Conservation (phyloP, 495 filamentous ascomycete genomes). For the Chaetomium cochliodes region DNA sequence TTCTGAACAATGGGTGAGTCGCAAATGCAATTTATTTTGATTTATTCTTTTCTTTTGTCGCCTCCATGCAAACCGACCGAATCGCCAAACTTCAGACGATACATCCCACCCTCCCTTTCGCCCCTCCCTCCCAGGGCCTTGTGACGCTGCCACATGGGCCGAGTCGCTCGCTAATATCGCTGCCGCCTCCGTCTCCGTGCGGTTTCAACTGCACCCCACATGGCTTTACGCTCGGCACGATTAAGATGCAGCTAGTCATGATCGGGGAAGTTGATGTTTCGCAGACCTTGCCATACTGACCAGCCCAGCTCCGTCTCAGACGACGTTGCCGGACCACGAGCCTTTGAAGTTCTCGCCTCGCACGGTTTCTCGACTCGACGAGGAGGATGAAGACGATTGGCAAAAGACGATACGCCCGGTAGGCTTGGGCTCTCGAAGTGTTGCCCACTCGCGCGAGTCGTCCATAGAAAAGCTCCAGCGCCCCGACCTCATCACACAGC, state of each 20-base stretch:
- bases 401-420: slow-evolving; percentile 45
- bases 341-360: slow-evolving; percentile 47
- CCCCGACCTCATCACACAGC: slow-evolving; percentile 45
- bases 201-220: slow-evolving; percentile 23
- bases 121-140: background rate
- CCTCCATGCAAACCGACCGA: background rate
- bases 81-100: background rate
- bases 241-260: background rate
- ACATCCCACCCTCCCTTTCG: background rate
- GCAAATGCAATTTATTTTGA: background rate
- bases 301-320: slow-evolving; percentile 51
- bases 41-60: slow-evolving; percentile 1
- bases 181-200: slow-evolving; percentile 16
- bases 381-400: slow-evolving; percentile 46
- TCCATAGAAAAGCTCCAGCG: slow-evolving; percentile 54
- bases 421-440: slow-evolving; percentile 37
- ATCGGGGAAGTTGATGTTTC: slow-evolving; percentile 2
- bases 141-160: background rate
- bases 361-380: slow-evolving; percentile 44
- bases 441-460: slow-evolving; percentile 51
- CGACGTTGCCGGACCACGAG: slow-evolving; percentile 53
- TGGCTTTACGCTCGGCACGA: background rate
- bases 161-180: background rate
- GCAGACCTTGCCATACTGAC: slow-evolving; percentile 27
- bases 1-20: slow-evolving; percentile 41